A percentile compares a stretch with the other conserved stretches of the same genome.
Evolutionary conservation across 2,329 filamentous ascomycete genomes (phyloP).

Genomic region (Camillea tinctor): DNA sequence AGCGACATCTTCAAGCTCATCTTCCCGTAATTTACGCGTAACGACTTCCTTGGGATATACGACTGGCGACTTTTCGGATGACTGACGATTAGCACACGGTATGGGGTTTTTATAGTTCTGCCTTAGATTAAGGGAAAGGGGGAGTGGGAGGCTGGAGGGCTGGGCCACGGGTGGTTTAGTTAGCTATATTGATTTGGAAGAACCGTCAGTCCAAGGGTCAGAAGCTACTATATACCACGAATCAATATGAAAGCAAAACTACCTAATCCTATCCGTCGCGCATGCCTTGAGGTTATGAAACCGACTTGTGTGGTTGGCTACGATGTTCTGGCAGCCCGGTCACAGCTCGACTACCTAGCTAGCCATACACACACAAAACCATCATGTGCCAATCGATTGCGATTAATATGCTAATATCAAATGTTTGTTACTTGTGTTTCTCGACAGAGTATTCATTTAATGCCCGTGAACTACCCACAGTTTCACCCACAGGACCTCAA

Average conservation of each 20-base stretch:
- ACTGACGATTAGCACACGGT: not conserved
- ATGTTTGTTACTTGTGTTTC: too few species aligned
- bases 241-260: not conserved
- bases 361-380: not conserved
- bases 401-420: not conserved
- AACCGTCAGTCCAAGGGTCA: not conserved
- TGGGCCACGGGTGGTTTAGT: not conserved
- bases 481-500: too few species aligned
- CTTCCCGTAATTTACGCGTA: constrained; percentile 50
- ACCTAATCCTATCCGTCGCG: not conserved
- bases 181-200: not conserved
- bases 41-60: not conserved
- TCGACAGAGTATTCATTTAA: too few species aligned
- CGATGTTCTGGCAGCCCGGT: not conserved
- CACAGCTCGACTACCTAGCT: not conserved
- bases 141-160: too few species aligned
- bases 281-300: not conserved
- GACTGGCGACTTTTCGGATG: not conserved
- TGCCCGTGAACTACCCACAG: too few species aligned
- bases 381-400: not conserved
- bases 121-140: not conserved
- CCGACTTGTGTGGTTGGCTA: not conserved
- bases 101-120: not conserved
- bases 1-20: constrained; percentile 96
- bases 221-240: not conserved